Conservation (phyloP, 176 grass and related monocot genomes). For the Avena atlantica region DNA sequence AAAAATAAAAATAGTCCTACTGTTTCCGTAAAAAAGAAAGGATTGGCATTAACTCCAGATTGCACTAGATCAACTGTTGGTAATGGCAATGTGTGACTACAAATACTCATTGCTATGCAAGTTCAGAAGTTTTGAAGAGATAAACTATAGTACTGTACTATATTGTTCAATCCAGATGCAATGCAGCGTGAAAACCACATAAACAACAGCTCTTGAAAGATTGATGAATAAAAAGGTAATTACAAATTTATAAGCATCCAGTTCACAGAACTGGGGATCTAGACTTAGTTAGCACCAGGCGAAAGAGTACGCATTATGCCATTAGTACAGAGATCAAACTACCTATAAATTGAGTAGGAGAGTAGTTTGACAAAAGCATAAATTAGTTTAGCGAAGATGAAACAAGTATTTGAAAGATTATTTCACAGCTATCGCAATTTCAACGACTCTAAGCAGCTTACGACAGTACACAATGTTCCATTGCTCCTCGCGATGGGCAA, state of each 20-base stretch:
- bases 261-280: not conserved
- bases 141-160: not conserved
- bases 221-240: not conserved
- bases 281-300: not conserved
- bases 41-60: not conserved
- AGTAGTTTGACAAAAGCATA: not conserved
- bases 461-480: not conserved
- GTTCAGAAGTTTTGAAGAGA: not conserved
- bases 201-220: not conserved
- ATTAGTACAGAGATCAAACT: not conserved
- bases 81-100: not conserved
- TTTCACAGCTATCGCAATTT: not conserved
- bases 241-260: not conserved
- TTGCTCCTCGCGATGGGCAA: not conserved
- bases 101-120: slow-evolving; percentile 15
- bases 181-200: not conserved
- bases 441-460: not conserved
- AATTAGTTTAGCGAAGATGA: not conserved
- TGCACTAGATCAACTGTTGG: slow-evolving; percentile 5
- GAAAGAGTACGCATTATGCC: not conserved
- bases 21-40: no score
- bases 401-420: not conserved
- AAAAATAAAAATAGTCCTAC: no score
- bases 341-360: not conserved
- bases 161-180: slow-evolving; percentile 36